Conservation (phyloP, 1,284 basidiomycete species). For the Mycena citricolor region DNA sequence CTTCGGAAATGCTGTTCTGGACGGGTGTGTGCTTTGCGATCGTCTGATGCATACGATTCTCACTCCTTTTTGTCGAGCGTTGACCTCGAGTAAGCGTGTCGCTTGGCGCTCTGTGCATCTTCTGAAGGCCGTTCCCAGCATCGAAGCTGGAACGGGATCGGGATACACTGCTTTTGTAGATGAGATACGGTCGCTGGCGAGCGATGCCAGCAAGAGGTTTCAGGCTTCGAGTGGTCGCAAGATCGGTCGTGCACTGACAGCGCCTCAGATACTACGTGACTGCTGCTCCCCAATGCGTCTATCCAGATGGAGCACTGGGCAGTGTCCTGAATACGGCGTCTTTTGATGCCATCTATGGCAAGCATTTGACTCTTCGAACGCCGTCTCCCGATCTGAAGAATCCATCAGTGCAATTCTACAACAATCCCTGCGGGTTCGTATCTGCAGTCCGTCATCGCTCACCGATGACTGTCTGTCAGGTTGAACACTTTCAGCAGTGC, state of each 20-base stretch:
- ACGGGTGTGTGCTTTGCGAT: slow-evolving; percentile 46
- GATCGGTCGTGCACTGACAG: neutral
- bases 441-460: neutral
- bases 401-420: slow-evolving; percentile 37
- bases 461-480: neutral
- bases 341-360: slow-evolving; percentile 64
- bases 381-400: neutral
- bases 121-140: slow-evolving; percentile 26
- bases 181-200: slow-evolving; percentile 50
- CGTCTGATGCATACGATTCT: slow-evolving; percentile 1
- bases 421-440: slow-evolving; percentile 33
- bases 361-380: slow-evolving; percentile 24
- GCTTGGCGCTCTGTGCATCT: neutral
- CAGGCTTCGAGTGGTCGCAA: neutral
- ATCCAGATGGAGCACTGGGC: slow-evolving; percentile 54
- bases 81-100: slow-evolving; percentile 47
- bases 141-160: slow-evolving; percentile 58
- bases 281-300: slow-evolving; percentile 58
- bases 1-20: slow-evolving; percentile 61
- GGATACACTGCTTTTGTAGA: slow-evolving; percentile 61
- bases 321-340: slow-evolving; percentile 48
- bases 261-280: slow-evolving; percentile 64
- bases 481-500: slow-evolving; percentile 9
- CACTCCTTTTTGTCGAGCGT: slow-evolving; percentile 38
- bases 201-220: slow-evolving; percentile 53